Evolutionary conservation across 345 rosid genomes (phyloP).

Genomic region (Luvunga scandens): DNA sequence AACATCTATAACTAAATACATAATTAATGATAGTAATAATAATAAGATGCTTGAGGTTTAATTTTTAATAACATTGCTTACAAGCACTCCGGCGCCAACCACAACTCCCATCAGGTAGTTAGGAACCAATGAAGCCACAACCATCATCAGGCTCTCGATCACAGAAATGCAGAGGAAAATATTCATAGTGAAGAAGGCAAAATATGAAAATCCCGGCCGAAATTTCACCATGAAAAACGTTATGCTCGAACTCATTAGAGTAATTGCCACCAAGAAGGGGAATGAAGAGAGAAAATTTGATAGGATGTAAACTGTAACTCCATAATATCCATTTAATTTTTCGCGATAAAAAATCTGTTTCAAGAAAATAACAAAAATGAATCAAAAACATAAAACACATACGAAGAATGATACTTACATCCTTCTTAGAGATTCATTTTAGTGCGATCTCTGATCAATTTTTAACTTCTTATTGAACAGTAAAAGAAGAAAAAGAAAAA

Average conservation of each 20-base stretch:
- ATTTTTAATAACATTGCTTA: conserved; percentile 31
- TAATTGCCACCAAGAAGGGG: conserved; percentile 59
- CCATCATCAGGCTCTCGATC: conserved; percentile 90
- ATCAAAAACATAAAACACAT: too few species aligned
- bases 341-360: conserved; percentile 67
- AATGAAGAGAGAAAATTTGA: conserved; percentile 74
- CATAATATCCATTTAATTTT: conserved; percentile 69
- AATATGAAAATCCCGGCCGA: conserved; percentile 55
- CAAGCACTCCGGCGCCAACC: conserved; percentile 74
- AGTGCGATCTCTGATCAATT: too few species aligned
- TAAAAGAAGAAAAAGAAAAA: too few species aligned
- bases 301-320: conserved; percentile 62
- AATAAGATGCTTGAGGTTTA: background rate
- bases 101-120: conserved; percentile 76
- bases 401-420: too few species aligned
- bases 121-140: conserved; percentile 80
- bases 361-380: background rate
- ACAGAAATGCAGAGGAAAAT: conserved; percentile 61
- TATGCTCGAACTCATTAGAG: conserved; percentile 49
- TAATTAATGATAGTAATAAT: background rate
- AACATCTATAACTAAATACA: background rate
- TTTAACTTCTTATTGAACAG: too few species aligned
- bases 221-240: conserved; percentile 66
- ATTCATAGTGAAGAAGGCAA: conserved; percentile 64
- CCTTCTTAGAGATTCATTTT: too few species aligned